phyloP scores from a whole-genome alignment of 345 rosid genomes.

The Aquilaria yunnanensis region DNA sequence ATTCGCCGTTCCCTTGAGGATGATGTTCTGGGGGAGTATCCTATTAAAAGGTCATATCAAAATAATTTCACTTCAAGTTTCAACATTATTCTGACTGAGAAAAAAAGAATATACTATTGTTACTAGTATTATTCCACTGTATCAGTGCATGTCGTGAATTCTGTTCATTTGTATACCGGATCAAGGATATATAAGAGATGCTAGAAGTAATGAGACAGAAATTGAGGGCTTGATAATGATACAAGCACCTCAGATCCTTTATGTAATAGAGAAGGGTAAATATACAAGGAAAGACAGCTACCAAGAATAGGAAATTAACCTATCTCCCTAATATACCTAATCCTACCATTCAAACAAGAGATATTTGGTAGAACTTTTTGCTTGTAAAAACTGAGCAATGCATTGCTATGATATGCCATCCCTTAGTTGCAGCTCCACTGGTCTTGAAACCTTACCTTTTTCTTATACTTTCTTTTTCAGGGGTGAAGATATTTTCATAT shows the following conservation, averaged over 20 bases:
- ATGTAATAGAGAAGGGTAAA: no score
- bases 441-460: neutral
- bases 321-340: no score
- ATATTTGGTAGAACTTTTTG: no score
- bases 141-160: neutral
- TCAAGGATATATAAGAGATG: no score
- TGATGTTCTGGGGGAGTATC: constrained; percentile 80
- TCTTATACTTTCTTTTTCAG: constrained; percentile 25
- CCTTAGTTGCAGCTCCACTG: neutral
- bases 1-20: constrained; percentile 77
- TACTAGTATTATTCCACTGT: neutral
- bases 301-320: no score
- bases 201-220: no score
- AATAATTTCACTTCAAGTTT: neutral
- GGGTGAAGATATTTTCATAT: constrained; percentile 87
- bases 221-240: no score
- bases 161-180: neutral
- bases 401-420: no score
- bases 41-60: constrained; percentile 51
- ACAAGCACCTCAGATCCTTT: no score
- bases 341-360: no score
- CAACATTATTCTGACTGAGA: neutral
- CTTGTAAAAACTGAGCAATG: no score
- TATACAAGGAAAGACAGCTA: no score
- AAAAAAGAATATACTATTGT: neutral